Conservation (phyloP, 2,329 filamentous ascomycete genomes). For the Rachicladosporium sp. region DNA sequence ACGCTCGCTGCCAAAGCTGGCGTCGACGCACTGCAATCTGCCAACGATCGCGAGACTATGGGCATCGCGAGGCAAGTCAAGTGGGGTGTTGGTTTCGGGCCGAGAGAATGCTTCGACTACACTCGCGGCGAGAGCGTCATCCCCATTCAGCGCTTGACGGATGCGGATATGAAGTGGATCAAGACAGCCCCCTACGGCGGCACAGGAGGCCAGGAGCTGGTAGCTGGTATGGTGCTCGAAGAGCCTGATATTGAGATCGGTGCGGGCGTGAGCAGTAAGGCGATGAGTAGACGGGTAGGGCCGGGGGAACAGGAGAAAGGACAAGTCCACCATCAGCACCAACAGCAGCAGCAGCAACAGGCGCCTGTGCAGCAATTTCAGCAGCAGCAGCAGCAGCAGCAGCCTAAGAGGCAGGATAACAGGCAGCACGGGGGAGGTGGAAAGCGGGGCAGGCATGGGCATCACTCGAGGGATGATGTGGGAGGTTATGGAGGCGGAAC, state of each 20-base stretch:
- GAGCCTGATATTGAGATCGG: constrained; percentile 98
- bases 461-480: constrained; percentile 5
- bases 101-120: constrained; percentile 95
- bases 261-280: constrained; percentile 88
- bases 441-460: constrained; percentile 7
- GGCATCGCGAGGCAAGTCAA: constrained; percentile 61
- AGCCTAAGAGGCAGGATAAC: constrained; percentile 4
- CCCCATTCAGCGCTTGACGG: constrained; percentile 81
- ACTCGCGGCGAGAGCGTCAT: constrained; percentile 84
- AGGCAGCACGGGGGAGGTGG: constrained; percentile 5
- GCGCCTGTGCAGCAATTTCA: neutral
- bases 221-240: constrained; percentile 77
- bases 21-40: constrained; percentile 85
- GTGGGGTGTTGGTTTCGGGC: constrained; percentile 96
- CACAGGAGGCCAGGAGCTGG: constrained; percentile 70
- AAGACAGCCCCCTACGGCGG: constrained; percentile 86
- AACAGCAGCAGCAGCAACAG: constrained; percentile 1
- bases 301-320: constrained; percentile 12
- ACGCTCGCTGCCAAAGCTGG: constrained; percentile 72
- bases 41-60: constrained; percentile 58
- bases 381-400: neutral
- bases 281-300: constrained; percentile 26
- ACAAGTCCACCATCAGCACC: constrained; percentile 3
- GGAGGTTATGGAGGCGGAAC: constrained; percentile 8
- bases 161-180: constrained; percentile 96